Base-by-base conservation (phyloP, 2,329 filamentous ascomycete genomes). In the Zasmidium cellare region DNA sequence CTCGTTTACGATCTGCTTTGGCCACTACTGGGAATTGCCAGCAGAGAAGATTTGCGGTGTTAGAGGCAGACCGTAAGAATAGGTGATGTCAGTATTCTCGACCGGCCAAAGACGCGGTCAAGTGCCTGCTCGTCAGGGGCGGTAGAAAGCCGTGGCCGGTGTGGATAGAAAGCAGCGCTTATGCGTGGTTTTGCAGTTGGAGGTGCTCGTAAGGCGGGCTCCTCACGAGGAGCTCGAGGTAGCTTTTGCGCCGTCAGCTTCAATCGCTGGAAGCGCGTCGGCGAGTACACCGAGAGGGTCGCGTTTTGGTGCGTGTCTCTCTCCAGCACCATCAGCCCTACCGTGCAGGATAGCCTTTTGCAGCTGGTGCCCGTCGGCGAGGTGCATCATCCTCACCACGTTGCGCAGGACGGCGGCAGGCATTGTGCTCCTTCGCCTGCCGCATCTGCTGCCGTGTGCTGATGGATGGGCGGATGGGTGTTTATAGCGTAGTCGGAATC, bases 31-130 rank as follows among this genome's bases (percentile, higher is more conserved):
- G 35, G 11, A 41, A 16, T n/a, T n/a, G 11, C 16, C 35, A 14
- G 35, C 35, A 41, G 35, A 41, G 12, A 41, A 9, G 35, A n/a
- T n/a, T n/a, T 41, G 6, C 35, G 25, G 11, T 11, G 25, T 28
- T 28, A 28, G 25, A 28, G 25, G 25, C 25, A 9, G 48, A 51
- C 48, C 48, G 48, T 35, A 20, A 38, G 48, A 38, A 18, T 14
- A 41, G 35, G 35, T 18, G 12, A 41, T 16, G 35, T 6, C 7
- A 5, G 16, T 14, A n/a, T 9, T 18, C 3, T 41, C 12, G 12
- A 12, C 35, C 48, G 35, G 24, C 23, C 48, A 35, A 51, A 51
- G n/a, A 35, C 48, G 47, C 47, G 47, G 23, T 35, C 47, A 50
- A 31, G 19, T 5, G 35, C 35, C 35, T 41, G 35, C 35, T 31